phyloP scores from a whole-genome alignment of 345 rosid species.

The Linum trigynum region DNA sequence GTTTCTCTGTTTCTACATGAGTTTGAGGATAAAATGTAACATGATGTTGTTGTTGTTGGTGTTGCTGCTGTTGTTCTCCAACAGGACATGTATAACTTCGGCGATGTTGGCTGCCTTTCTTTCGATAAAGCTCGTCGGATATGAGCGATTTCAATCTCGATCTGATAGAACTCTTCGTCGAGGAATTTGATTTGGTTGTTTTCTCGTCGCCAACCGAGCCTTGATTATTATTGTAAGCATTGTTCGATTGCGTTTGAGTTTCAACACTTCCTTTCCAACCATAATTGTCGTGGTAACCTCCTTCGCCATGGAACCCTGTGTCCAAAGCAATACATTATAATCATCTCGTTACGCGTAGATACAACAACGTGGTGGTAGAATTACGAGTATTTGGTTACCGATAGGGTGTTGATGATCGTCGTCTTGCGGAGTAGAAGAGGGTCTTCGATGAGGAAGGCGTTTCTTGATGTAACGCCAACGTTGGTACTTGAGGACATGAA shows the following conservation, averaged over 20 bases:
- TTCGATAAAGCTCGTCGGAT: conserved; percentile 42
- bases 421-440: background rate
- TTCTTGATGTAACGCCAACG: conserved; percentile 63
- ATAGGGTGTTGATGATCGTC: background rate
- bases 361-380: no score
- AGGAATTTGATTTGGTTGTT: conserved; percentile 16
- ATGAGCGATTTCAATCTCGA: conserved; percentile 53
- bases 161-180: conserved; percentile 40
- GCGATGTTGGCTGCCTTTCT: conserved; percentile 39
- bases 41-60: conserved; percentile 9
- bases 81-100: conserved; percentile 44
- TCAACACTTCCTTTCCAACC: no score
- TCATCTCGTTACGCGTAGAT: no score
- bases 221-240: conserved; percentile 16
- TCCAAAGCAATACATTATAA: no score
- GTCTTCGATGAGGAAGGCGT: conserved; percentile 33
- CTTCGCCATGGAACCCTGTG: background rate
- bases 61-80: background rate
- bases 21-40: conserved; percentile 18
- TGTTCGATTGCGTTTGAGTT: no score
- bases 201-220: conserved; percentile 34
- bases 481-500: conserved; percentile 51
- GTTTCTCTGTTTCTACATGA: conserved; percentile 23
- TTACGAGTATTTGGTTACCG: background rate
- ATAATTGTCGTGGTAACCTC: no score